Evolutionary conservation across 305 asterid genomes (phyloP), one percentile per base, ranked within the genome.

Genomic region (Euphrasia arctica): DNA sequence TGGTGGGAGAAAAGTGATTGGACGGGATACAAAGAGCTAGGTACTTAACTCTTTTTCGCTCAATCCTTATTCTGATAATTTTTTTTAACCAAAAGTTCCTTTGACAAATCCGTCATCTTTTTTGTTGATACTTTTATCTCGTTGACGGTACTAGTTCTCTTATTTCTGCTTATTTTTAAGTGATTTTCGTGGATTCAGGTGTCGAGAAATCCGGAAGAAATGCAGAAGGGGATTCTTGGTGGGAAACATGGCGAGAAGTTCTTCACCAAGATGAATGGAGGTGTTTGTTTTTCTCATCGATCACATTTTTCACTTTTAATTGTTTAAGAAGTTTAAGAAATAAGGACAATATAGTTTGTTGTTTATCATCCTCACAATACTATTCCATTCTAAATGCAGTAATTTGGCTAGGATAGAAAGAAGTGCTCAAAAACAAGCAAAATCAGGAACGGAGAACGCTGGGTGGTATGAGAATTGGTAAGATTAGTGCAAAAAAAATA

Each of bases 1-100:
- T 93, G 98, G 98, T 93, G 98, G 98, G 98, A 93, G 89, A 90
- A 90, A 82, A 93, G 98, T 83, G 97, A 93, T 77, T 93, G 98
- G 98, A 90, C 94, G 6, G 99, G 97, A 72, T 88, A 87, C 89
- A 93, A 90, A 82, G 99, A 93, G 81, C 89, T 93, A 72, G 97
- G 99, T 93, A 90, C 27, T 28, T 18, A 18, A 62, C 58, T 36
- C 64, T 6, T 29, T 60, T 56, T 27, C 63, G 49, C 25, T 67
- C 34, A 8, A 64, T 9, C 10, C 18, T 25, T 67, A 52, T 18
- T 18, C 22, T 18, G 22, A 18, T 18, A 18, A 18, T 18, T 18
- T 18, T 18, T 18, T 18, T 48, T 25, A 54, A 2, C 7, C 41
- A 47, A 31, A 31, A 39, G 10, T 64, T 64, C 12, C 55, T 32